Conservation (phyloP, 345 rosid genomes). For the Salix caprea region DNA sequence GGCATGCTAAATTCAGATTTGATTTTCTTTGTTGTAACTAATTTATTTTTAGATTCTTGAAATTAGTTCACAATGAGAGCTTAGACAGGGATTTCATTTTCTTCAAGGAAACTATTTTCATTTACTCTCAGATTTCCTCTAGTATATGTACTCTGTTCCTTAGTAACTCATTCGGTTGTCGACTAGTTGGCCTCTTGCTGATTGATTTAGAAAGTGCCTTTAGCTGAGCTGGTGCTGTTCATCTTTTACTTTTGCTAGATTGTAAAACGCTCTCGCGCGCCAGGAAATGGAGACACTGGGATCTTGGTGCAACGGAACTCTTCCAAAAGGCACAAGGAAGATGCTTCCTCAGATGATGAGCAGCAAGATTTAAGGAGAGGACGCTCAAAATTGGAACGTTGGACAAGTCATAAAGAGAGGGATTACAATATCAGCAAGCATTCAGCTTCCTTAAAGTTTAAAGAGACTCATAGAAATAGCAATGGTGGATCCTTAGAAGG, state of each 20-base stretch:
- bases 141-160: neutral
- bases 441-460: constrained; percentile 56
- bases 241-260: constrained; percentile 48
- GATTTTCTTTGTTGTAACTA: neutral
- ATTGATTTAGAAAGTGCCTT: constrained; percentile 7
- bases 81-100: neutral
- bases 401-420: constrained; percentile 92
- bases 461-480: constrained; percentile 47
- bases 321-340: constrained; percentile 55
- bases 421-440: constrained; percentile 53
- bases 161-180: neutral
- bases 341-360: constrained; percentile 73
- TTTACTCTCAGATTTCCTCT: neutral
- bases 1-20: neutral
- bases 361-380: constrained; percentile 73
- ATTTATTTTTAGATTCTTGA: neutral
- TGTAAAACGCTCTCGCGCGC: constrained; percentile 42
- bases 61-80: neutral
- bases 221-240: constrained; percentile 26
- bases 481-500: constrained; percentile 40
- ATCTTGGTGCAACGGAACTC: constrained; percentile 38
- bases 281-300: constrained; percentile 36
- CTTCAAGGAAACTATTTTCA: neutral
- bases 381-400: constrained; percentile 83
- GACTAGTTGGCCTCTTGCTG: constrained; percentile 1